Percentiles rank a stretch among this genome's conserved stretches.
phyloP scores from a whole-genome alignment of 495 filamentous ascomycete genomes.

The Hyaloscypha hepaticicola region DNA sequence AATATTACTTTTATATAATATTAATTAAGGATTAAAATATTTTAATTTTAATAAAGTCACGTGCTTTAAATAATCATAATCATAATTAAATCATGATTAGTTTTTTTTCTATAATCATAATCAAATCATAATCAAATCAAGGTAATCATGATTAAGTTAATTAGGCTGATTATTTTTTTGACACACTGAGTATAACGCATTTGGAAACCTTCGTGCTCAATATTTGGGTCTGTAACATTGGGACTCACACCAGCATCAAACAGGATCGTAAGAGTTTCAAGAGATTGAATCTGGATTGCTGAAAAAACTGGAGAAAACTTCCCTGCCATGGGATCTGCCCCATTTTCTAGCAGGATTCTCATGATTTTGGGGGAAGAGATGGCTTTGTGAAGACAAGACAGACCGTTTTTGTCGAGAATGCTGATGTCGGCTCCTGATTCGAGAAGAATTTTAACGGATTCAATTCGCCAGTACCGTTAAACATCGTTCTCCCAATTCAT shows the following conservation, averaged over 20 bases:
- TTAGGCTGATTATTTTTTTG: no score
- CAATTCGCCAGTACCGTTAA: constrained; percentile 13
- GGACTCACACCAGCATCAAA: constrained; percentile 24
- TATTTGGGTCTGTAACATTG: not conserved
- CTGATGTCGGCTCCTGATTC: constrained; percentile 42
- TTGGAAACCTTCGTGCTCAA: not conserved
- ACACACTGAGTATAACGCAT: not conserved
- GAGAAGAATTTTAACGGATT: constrained; percentile 35
- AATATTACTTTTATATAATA: no score
- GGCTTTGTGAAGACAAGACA: constrained; percentile 28
- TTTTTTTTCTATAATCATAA: no score
- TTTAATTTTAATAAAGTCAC: no score
- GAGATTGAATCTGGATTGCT: constrained; percentile 21
- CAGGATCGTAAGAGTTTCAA: constrained; percentile 8
- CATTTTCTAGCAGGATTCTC: constrained; percentile 27
- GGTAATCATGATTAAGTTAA: no score
- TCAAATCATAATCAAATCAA: no score
- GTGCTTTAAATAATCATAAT: no score
- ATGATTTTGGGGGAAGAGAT: constrained; percentile 44
- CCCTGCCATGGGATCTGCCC: constrained; percentile 25
- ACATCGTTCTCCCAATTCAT: not conserved
- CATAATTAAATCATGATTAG: no score
- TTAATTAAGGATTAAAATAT: no score
- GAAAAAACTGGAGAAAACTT: constrained; percentile 11
- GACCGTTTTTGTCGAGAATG: constrained; percentile 32